Percentiles rank a stretch among this genome's conserved stretches.
These are phyloP conservation scores for Hyphopichia wangnamkhiaoensis DNA, from an alignment of 1,139 yeast genomes.

Conservation along the genomic window DNA sequence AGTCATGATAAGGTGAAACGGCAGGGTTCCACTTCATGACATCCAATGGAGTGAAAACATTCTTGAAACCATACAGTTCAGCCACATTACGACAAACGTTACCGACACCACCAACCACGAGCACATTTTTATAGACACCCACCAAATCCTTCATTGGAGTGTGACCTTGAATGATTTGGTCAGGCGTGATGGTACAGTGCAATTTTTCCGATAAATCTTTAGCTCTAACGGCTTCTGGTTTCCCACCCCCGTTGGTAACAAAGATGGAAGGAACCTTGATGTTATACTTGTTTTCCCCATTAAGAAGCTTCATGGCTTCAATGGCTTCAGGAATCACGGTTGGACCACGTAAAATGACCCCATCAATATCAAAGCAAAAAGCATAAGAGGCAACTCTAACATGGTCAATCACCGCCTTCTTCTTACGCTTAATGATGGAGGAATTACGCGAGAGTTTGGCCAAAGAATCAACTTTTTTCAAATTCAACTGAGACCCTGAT, in stretches of 20 bases:
- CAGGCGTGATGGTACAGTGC: conserved; percentile 61
- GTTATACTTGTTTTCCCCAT: conserved; percentile 77
- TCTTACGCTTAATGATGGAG: conserved; percentile 51
- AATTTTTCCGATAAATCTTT: conserved; percentile 64
- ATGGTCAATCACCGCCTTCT: conserved; percentile 60
- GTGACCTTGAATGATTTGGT: conserved; percentile 85
- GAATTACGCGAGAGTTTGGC: conserved; percentile 55
- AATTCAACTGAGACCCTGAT: conserved; percentile 37
- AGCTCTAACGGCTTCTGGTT: conserved; percentile 72
- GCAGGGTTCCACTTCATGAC: conserved; percentile 84
- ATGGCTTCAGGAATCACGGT: conserved; percentile 76
- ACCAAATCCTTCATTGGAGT: conserved; percentile 85
- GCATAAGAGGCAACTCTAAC: conserved; percentile 78
- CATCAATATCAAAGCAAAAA: conserved; percentile 85
- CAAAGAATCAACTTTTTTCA: conserved; percentile 51
- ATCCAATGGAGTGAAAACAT: conserved; percentile 77
- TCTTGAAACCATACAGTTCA: conserved; percentile 71
- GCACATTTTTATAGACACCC: conserved; percentile 62
- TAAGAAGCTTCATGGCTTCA: conserved; percentile 66
- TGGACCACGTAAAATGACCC: conserved; percentile 79
- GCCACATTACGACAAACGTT: conserved; percentile 82
- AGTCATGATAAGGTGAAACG: conserved; percentile 75
- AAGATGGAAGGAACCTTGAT: conserved; percentile 82
- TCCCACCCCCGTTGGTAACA: conserved; percentile 89
- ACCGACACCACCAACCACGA: conserved; percentile 85